Percentiles rank a stretch among this genome's conserved stretches.
phyloP scores from a whole-genome alignment of 768 basidiomycete species.

The Tylopilus subfusipes region DNA sequence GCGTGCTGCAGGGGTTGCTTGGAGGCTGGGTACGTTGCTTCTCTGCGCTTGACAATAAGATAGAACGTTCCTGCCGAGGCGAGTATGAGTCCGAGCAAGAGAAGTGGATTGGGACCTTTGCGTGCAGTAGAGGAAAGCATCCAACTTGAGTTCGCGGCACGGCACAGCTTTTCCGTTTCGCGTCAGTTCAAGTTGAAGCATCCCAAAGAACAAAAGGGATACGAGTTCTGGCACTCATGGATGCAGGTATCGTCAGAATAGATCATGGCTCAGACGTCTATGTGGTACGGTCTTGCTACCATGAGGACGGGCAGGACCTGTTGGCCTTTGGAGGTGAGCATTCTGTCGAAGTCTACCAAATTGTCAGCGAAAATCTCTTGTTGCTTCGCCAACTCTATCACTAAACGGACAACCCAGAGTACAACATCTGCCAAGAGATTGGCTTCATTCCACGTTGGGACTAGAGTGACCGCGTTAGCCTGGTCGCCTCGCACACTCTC shows the following conservation, averaged over 20 bases:
- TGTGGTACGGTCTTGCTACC: conserved; percentile 59
- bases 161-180: conserved; percentile 1
- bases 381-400: neutral
- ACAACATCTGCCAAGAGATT: conserved; percentile 45
- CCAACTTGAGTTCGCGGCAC: neutral
- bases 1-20: conserved; percentile 57
- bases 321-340: conserved; percentile 73
- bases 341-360: conserved; percentile 63
- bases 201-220: too few species aligned
- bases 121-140: conserved; percentile 21
- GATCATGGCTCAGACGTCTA: conserved; percentile 58
- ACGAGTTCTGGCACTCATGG: conserved; percentile 40
- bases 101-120: conserved; percentile 57
- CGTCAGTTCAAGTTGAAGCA: neutral
- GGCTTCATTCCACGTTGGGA: conserved; percentile 73
- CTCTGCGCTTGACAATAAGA: conserved; percentile 52
- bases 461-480: conserved; percentile 67
- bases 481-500: conserved; percentile 74
- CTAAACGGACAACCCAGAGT: conserved; percentile 31
- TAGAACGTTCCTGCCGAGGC: conserved; percentile 59
- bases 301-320: conserved; percentile 62
- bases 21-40: conserved; percentile 57
- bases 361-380: conserved; percentile 44
- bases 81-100: conserved; percentile 54
- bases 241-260: conserved; percentile 43